Conservation (phyloP, 2,329 filamentous ascomycete genomes). For the Colletotrichum endophyticum region DNA sequence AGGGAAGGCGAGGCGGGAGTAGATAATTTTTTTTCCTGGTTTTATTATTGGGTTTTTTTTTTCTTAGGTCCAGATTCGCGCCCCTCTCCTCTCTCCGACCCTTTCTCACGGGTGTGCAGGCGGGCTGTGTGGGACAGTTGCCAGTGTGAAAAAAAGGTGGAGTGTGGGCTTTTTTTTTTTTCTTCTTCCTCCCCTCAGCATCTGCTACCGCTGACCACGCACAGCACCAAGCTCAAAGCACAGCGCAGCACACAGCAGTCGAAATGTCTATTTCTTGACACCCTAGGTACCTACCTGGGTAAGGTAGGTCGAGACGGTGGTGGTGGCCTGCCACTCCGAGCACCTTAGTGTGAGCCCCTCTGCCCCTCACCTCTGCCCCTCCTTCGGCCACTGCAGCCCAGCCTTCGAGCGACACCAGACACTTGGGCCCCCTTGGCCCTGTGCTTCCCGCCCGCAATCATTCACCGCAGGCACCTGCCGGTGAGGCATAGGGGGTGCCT, state of each 20-base stretch:
- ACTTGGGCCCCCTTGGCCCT: neutral
- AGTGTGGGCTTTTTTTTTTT: neutral
- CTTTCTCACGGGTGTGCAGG: neutral
- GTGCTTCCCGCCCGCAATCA: neutral
- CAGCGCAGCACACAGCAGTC: neutral
- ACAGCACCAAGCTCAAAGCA: neutral
- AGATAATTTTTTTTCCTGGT: conserved; percentile 26
- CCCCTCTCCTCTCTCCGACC: conserved; percentile 5
- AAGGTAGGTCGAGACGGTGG: neutral
- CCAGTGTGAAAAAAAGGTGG: conserved; percentile 12
- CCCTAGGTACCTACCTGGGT: neutral
- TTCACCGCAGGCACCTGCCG: neutral
- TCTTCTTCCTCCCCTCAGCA: no score
- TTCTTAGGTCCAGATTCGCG: conserved; percentile 12
- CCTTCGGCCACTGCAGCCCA: neutral
- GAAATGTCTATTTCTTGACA: neutral
- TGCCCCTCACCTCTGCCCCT: neutral
- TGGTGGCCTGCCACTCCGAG: neutral
- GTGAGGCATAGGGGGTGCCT: neutral
- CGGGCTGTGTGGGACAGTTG: neutral
- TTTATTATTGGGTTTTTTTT: conserved; percentile 24
- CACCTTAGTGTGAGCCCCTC: neutral
- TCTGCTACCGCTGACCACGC: neutral
- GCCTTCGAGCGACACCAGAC: neutral
- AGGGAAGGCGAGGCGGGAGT: conserved; percentile 22